A percentile compares a stretch with the other conserved stretches of the same genome.
phyloP scores from a whole-genome alignment of 2,329 filamentous ascomycete genomes.

The Penicillium hesseltinei region DNA sequence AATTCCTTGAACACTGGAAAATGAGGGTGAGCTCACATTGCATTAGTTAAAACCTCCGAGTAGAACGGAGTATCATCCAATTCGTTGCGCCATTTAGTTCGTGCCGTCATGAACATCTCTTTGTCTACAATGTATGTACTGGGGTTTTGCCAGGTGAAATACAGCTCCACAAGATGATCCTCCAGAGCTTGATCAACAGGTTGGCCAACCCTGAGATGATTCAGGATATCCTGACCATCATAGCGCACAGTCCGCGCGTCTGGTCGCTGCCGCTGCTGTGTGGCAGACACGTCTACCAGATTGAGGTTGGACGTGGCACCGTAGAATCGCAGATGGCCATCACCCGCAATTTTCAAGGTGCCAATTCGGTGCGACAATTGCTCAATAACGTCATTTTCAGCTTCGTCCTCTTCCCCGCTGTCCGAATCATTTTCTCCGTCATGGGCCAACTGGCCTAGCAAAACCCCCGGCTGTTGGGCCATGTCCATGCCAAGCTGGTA shows the following conservation, averaged over 20 bases:
- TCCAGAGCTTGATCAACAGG: constrained; percentile 43
- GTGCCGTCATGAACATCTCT: constrained; percentile 39
- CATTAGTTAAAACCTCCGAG: constrained; percentile 43
- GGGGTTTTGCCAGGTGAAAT: constrained; percentile 51
- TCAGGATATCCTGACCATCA: constrained; percentile 42
- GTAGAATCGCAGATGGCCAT: constrained; percentile 47
- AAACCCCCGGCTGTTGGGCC: constrained; percentile 25
- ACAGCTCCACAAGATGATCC: constrained; percentile 46
- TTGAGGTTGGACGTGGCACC: constrained; percentile 48
- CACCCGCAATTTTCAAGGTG: constrained; percentile 44
- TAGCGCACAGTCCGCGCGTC: constrained; percentile 40
- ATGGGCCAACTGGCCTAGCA: constrained; percentile 22
- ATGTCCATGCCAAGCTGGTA: constrained; percentile 29
- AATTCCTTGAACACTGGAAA: neutral
- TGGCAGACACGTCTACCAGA: constrained; percentile 40
- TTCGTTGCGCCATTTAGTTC: constrained; percentile 38
- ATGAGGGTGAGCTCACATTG: constrained; percentile 30
- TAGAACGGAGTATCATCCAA: constrained; percentile 42
- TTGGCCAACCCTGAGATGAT: constrained; percentile 44
- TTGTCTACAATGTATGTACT: constrained; percentile 48
- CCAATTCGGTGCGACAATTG: constrained; percentile 47
- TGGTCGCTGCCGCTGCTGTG: constrained; percentile 34
- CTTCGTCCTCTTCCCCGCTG: constrained; percentile 40
- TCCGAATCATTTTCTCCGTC: constrained; percentile 32
- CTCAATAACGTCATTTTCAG: constrained; percentile 43